Evolutionary conservation across 1,284 basidiomycete genomes (phyloP).

Genomic region (Ganoderma sp.): DNA sequence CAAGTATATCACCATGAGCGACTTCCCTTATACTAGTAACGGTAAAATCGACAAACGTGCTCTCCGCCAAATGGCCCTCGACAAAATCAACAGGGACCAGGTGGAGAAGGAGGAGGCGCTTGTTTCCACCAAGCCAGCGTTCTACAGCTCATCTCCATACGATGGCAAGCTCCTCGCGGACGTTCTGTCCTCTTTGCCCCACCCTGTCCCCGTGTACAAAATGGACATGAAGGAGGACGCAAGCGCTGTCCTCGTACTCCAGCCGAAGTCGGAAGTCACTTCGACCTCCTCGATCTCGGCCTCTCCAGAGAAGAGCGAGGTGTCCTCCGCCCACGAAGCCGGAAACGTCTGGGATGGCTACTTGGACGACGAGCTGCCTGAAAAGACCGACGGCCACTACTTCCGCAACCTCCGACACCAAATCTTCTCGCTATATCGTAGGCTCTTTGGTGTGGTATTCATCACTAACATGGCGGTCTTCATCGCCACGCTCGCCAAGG

Average conservation of each 20-base stretch:
- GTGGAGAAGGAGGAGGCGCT: constrained; percentile 30
- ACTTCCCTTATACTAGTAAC: constrained; percentile 55
- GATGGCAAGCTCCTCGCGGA: constrained; percentile 33
- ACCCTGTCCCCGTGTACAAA: constrained; percentile 33
- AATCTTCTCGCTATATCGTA: constrained; percentile 60
- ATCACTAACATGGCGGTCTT: constrained; percentile 58
- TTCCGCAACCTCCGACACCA: constrained; percentile 59
- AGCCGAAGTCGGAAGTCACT: constrained; percentile 12
- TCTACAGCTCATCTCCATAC: constrained; percentile 35
- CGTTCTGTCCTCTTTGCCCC: constrained; percentile 28
- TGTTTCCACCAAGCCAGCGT: constrained; percentile 28
- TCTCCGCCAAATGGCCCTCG: constrained; percentile 51
- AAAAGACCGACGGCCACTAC: constrained; percentile 54
- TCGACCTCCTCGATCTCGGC: constrained; percentile 18
- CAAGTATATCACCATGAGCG: constrained; percentile 48
- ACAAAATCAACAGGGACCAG: constrained; percentile 30
- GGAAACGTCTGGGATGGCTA: constrained; percentile 55
- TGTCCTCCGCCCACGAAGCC: constrained; percentile 36
- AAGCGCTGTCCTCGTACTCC: constrained; percentile 23
- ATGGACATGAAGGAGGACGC: constrained; percentile 26
- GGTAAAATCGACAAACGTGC: constrained; percentile 59
- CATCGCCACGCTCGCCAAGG: constrained; percentile 50
- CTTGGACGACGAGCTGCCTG: constrained; percentile 54
- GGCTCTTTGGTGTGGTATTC: constrained; percentile 63
- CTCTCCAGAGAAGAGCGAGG: constrained; percentile 23